phyloP scores from a whole-genome alignment of 129 eudicot species.

The Flaveria trinervia region DNA sequence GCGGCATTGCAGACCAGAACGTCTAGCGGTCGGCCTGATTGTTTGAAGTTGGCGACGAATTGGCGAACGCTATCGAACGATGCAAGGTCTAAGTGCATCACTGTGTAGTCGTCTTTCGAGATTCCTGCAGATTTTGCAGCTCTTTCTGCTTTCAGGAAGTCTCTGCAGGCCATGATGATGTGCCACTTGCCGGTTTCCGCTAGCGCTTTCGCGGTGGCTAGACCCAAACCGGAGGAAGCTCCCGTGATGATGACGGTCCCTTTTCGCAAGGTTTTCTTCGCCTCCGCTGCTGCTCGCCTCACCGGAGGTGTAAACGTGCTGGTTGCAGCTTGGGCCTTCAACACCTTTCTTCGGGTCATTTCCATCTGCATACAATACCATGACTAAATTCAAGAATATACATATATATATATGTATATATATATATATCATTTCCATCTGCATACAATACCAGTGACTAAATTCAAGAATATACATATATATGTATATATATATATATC shows the following conservation, averaged over 20 bases:
- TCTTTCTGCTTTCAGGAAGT: constrained; percentile 75
- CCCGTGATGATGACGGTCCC: constrained; percentile 82
- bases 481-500: too few relatives aligned
- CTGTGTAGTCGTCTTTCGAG: constrained; percentile 66
- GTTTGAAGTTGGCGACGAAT: constrained; percentile 68
- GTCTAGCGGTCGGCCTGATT: constrained; percentile 64
- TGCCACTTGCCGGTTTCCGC: constrained; percentile 88
- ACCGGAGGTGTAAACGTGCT: constrained; percentile 48
- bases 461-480: too few relatives aligned
- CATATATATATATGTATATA: too few relatives aligned
- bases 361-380: too few relatives aligned
- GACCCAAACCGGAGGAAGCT: constrained; percentile 91
- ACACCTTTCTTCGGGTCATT: constrained; percentile 21
- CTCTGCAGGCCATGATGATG: constrained; percentile 78
- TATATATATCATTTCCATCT: too few relatives aligned
- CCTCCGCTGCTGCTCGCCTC: constrained; percentile 41
- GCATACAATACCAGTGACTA: too few relatives aligned
- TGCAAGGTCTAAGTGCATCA: constrained; percentile 85
- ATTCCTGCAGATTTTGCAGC: constrained; percentile 83
- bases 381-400: too few relatives aligned
- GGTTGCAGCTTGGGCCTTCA: constrained; percentile 49
- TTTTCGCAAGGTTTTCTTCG: constrained; percentile 73
- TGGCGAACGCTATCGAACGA: constrained; percentile 85
- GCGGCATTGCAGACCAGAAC: constrained; percentile 92
- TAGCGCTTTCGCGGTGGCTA: constrained; percentile 79